Conservation (phyloP, 2,329 filamentous ascomycete species). For the Plenodomus lindquistii region DNA sequence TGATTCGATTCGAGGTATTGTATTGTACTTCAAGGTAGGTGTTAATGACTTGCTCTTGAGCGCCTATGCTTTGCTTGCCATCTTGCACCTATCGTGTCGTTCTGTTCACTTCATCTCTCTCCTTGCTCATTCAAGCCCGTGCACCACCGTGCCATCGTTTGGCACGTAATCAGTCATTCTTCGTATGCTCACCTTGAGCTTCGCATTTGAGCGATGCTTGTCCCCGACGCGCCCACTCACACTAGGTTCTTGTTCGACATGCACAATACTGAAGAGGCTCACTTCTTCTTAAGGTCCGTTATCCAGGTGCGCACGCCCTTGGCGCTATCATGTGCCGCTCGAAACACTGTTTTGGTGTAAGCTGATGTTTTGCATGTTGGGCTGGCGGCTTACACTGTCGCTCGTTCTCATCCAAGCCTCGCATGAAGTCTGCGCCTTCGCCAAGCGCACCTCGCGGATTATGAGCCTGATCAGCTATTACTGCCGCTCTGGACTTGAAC, state of each 20-base stretch:
- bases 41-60: constrained; percentile 11
- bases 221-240: no score
- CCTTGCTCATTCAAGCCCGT: neutral
- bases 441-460: constrained; percentile 74
- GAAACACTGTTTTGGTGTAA: constrained; percentile 46
- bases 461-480: constrained; percentile 86
- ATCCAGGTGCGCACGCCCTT: constrained; percentile 53
- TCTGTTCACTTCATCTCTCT: neutral
- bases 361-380: neutral
- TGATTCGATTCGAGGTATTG: constrained; percentile 24
- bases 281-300: constrained; percentile 47
- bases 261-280: constrained; percentile 3
- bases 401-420: constrained; percentile 89
- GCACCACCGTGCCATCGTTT: neutral
- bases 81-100: constrained; percentile 1
- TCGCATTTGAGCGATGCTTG: no score
- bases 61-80: neutral
- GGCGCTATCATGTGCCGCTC: constrained; percentile 53
- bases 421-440: constrained; percentile 77
- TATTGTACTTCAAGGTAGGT: constrained; percentile 31
- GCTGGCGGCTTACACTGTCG: constrained; percentile 58
- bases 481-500: constrained; percentile 78
- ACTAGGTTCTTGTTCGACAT: neutral
- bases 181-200: neutral
- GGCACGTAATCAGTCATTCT: neutral